Evolutionary conservation across 495 filamentous ascomycete species (phyloP).

Genomic region (Penicillium parvum): DNA sequence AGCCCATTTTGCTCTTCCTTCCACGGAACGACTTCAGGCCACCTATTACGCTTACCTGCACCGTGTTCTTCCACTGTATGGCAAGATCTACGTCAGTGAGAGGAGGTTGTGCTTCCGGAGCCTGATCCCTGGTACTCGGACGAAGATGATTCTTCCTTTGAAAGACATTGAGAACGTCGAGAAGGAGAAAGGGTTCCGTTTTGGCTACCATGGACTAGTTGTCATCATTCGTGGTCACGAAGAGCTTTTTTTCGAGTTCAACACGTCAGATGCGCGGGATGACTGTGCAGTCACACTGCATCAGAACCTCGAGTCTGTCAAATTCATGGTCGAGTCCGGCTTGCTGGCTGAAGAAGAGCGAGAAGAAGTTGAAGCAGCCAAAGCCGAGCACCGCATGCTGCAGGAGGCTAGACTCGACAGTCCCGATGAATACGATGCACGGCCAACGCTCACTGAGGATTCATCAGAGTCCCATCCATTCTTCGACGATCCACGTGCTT

Average conservation of each 20-base stretch:
- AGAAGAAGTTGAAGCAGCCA: conserved; percentile 69
- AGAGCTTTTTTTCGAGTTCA: conserved; percentile 96
- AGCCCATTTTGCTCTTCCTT: conserved; percentile 81
- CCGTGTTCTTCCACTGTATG: conserved; percentile 86
- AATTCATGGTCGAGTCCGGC: conserved; percentile 68
- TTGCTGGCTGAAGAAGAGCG: conserved; percentile 64
- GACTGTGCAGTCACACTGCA: conserved; percentile 83
- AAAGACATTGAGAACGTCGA: conserved; percentile 91
- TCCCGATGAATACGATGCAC: conserved; percentile 53
- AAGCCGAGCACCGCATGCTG: conserved; percentile 75
- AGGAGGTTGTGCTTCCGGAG: conserved; percentile 93
- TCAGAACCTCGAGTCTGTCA: conserved; percentile 66
- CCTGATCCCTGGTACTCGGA: conserved; percentile 81
- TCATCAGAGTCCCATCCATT: conserved; percentile 57
- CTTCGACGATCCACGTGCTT: conserved; percentile 89
- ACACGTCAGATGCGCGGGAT: conserved; percentile 67
- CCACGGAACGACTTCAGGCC: conserved; percentile 80
- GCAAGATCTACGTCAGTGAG: conserved; percentile 93
- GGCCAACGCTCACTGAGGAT: conserved; percentile 31
- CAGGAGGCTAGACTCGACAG: conserved; percentile 69
- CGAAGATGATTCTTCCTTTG: conserved; percentile 87
- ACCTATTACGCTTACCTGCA: conserved; percentile 87
- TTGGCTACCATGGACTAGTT: conserved; percentile 88
- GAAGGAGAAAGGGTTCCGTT: conserved; percentile 91
- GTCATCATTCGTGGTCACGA: conserved; percentile 91